Evolutionary conservation across 257 asterid species (phyloP).

Genomic region (Handroanthus guayacan): DNA sequence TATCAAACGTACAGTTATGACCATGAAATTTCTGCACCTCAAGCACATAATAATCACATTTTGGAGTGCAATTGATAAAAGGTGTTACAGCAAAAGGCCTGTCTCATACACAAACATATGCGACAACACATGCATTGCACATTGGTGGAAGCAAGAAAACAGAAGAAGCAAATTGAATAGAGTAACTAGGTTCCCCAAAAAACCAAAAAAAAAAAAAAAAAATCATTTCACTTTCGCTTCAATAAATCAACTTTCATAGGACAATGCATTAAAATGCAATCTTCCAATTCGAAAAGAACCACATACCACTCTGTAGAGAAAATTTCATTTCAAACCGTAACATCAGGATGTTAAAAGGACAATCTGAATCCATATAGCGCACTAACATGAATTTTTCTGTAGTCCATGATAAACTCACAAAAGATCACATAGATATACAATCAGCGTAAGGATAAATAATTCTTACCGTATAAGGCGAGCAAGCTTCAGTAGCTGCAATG

Average conservation of each 20-base stretch:
- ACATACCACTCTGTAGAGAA: neutral
- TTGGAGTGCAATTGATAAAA: too few species aligned
- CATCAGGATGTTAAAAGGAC: neutral
- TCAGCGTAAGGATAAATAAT: slow-evolving; percentile 21
- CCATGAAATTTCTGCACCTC: too few species aligned
- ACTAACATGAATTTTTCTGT: neutral
- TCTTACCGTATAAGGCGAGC: slow-evolving; percentile 64
- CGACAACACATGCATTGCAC: neutral
- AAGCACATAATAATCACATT: too few species aligned
- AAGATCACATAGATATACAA: neutral
- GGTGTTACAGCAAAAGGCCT: too few species aligned
- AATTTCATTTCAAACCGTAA: neutral
- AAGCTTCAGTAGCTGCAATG: slow-evolving; percentile 78
- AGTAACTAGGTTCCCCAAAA: neutral
- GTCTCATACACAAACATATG: neutral
- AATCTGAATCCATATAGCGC: neutral
- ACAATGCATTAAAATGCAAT: neutral
- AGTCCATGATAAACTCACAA: neutral
- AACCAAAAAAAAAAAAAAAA: neutral
- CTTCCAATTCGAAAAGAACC: neutral
- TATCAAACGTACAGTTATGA: too few species aligned
- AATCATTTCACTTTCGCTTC: neutral
- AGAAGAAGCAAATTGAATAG: neutral
- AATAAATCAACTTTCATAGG: neutral
- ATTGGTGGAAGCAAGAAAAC: neutral